A percentile compares a stretch with the other conserved stretches of the same genome.
phyloP scores from a whole-genome alignment of 2,329 filamentous ascomycete species.

The Purpureocillium takamizusanense region DNA sequence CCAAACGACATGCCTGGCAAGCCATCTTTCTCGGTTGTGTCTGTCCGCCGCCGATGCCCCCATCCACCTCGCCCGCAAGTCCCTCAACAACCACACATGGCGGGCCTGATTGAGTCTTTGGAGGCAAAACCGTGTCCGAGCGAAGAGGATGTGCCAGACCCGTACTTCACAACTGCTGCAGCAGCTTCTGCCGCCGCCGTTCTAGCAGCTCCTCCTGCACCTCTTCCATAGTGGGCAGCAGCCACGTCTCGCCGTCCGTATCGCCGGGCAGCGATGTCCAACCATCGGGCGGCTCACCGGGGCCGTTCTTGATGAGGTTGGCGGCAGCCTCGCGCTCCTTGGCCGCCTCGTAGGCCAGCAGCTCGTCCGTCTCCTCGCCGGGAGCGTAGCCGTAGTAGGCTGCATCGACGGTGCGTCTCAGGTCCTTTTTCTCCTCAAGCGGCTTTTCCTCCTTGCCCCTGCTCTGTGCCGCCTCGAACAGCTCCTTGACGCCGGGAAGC shows the following conservation, averaged over 20 bases:
- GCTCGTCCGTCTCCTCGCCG: conserved; percentile 77
- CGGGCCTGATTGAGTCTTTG: too few species aligned
- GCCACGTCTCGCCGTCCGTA: conserved; percentile 71
- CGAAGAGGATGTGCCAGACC: too few species aligned
- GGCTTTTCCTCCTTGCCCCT: conserved; percentile 50
- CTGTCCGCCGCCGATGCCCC: too few species aligned
- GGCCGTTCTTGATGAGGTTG: conserved; percentile 50
- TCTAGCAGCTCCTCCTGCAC: conserved; percentile 93
- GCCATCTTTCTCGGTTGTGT: too few species aligned
- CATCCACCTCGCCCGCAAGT: too few species aligned
- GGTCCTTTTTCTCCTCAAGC: conserved; percentile 57
- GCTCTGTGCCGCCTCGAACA: conserved; percentile 72
- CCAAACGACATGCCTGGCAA: too few species aligned
- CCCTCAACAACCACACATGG: too few species aligned
- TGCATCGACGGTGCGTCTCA: conserved; percentile 75
- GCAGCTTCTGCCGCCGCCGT: conserved; percentile 67
- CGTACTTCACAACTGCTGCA: conserved; percentile 69
- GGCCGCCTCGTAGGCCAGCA: conserved; percentile 71
- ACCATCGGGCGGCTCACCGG: conserved; percentile 49
- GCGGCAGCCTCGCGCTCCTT: conserved; percentile 79
- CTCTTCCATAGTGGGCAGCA: conserved; percentile 76
- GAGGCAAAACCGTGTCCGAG: too few species aligned
- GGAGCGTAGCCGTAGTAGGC: conserved; percentile 93
- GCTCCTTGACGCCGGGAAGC: conserved; percentile 88
- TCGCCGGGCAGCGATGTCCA: conserved; percentile 89